A percentile compares a stretch with the other conserved stretches of the same genome.
Evolutionary conservation across 179 eudicot species (phyloP).

Genomic region (Nepenthes alata): DNA sequence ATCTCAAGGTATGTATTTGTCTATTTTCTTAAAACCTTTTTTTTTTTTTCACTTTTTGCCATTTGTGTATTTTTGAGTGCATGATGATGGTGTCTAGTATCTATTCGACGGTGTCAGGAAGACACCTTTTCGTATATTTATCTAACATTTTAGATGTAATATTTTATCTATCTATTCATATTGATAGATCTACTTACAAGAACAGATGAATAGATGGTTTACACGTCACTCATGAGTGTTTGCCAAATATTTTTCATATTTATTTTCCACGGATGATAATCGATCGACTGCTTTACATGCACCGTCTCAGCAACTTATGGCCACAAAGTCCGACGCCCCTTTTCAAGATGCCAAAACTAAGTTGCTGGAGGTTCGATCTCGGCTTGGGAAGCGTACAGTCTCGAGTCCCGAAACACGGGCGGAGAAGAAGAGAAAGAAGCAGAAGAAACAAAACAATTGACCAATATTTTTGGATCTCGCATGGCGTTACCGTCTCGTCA

Average conservation of each 20-base stretch:
- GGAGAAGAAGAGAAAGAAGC: conserved; percentile 68
- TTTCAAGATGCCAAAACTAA: conserved; percentile 72
- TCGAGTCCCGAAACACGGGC: conserved; percentile 26
- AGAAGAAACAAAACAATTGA: conserved; percentile 40
- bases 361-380: conserved; percentile 57
- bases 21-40: neutral
- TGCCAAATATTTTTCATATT: neutral
- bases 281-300: too few relatives aligned
- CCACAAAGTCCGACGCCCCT: conserved; percentile 58
- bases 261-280: too few relatives aligned
- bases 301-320: conserved; percentile 69
- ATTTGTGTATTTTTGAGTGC: too few relatives aligned
- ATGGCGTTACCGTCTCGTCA: neutral
- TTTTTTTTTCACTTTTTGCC: too few relatives aligned
- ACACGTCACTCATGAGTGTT: neutral
- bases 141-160: too few relatives aligned
- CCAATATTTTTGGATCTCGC: conserved; percentile 19
- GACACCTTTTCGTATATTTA: too few relatives aligned
- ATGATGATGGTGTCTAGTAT: too few relatives aligned
- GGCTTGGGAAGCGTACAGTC: conserved; percentile 37
- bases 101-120: too few relatives aligned
- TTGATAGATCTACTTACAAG: too few relatives aligned
- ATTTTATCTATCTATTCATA: too few relatives aligned
- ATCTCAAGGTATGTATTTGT: conserved; percentile 47
- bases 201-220: too few relatives aligned